A percentile compares a stretch with the other conserved stretches of the same genome.
phyloP scores from a whole-genome alignment of 1,139 yeast species.

The Pichia terricola region DNA sequence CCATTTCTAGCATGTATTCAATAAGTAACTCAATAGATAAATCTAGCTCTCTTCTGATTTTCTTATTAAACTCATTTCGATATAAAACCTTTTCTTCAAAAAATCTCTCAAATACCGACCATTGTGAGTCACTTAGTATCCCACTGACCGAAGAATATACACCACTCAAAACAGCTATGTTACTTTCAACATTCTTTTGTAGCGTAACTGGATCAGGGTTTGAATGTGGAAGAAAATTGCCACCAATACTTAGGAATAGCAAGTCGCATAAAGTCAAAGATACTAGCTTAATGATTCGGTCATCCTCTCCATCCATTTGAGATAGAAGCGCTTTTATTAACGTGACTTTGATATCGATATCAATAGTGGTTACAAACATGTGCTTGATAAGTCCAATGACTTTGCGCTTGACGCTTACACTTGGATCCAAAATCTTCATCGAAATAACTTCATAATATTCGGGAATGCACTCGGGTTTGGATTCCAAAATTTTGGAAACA shows the following conservation, averaged over 20 bases:
- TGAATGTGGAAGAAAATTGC: background rate
- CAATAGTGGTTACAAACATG: slow-evolving; percentile 33
- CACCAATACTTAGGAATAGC: slow-evolving; percentile 30
- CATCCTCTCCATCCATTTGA: slow-evolving; percentile 65
- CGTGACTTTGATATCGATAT: slow-evolving; percentile 29
- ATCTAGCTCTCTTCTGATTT: slow-evolving; percentile 9
- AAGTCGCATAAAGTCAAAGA: slow-evolving; percentile 32
- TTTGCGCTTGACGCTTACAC: slow-evolving; percentile 56
- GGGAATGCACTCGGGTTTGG: slow-evolving; percentile 35
- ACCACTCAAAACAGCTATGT: slow-evolving; percentile 30
- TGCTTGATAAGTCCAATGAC: slow-evolving; percentile 44
- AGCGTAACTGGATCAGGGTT: slow-evolving; percentile 1
- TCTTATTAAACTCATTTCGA: slow-evolving; percentile 18
- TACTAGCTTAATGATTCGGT: slow-evolving; percentile 39
- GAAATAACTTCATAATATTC: slow-evolving; percentile 44
- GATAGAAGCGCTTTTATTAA: slow-evolving; percentile 43
- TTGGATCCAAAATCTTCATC: slow-evolving; percentile 45
- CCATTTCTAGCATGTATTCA: slow-evolving; percentile 25
- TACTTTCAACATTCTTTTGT: slow-evolving; percentile 10
- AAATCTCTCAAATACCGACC: slow-evolving; percentile 36
- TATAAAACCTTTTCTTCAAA: slow-evolving; percentile 33
- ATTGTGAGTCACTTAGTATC: slow-evolving; percentile 11
- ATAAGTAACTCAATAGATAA: slow-evolving; percentile 21
- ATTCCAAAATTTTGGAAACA: slow-evolving; percentile 39
- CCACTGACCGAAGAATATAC: slow-evolving; percentile 29